Conservation (phyloP, 805 yeast species). For the Saccharomyces kudriavzevii region DNA sequence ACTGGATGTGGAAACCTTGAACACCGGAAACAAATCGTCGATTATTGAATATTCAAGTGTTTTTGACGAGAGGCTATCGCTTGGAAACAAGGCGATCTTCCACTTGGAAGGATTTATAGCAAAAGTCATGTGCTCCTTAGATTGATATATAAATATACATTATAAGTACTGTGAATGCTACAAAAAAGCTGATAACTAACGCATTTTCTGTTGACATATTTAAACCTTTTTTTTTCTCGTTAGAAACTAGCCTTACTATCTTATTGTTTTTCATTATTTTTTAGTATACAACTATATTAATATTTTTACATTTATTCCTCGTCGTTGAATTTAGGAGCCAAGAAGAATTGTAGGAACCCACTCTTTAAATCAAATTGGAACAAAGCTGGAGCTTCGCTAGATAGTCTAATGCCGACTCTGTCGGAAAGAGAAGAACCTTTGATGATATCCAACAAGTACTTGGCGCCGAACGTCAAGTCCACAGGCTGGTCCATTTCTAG, state of each 20-base stretch:
- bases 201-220: neutral
- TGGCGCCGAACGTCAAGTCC: slow-evolving; percentile 81
- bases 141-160: slow-evolving; percentile 16
- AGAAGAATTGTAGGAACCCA: slow-evolving; percentile 89
- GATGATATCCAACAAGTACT: slow-evolving; percentile 83
- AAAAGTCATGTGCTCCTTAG: slow-evolving; percentile 71
- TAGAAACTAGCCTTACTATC: neutral
- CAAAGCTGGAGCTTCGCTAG: slow-evolving; percentile 87
- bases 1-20: slow-evolving; percentile 24
- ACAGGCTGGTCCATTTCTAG: slow-evolving; percentile 83
- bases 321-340: slow-evolving; percentile 96
- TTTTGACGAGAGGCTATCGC: slow-evolving; percentile 77
- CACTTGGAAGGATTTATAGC: slow-evolving; percentile 94
- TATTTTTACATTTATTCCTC: slow-evolving; percentile 44
- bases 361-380: slow-evolving; percentile 80
- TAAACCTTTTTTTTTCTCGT: neutral
- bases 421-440: slow-evolving; percentile 77
- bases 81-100: slow-evolving; percentile 84
- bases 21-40: slow-evolving; percentile 28
- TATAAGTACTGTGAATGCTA: neutral
- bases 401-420: slow-evolving; percentile 74
- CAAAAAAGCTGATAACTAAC: neutral
- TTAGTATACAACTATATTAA: neutral
- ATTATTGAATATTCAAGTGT: slow-evolving; percentile 54
- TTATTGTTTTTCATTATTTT: neutral